Evolutionary conservation across 2,329 filamentous ascomycete genomes (phyloP).

Genomic region (Cordyceps fumosorosea): DNA sequence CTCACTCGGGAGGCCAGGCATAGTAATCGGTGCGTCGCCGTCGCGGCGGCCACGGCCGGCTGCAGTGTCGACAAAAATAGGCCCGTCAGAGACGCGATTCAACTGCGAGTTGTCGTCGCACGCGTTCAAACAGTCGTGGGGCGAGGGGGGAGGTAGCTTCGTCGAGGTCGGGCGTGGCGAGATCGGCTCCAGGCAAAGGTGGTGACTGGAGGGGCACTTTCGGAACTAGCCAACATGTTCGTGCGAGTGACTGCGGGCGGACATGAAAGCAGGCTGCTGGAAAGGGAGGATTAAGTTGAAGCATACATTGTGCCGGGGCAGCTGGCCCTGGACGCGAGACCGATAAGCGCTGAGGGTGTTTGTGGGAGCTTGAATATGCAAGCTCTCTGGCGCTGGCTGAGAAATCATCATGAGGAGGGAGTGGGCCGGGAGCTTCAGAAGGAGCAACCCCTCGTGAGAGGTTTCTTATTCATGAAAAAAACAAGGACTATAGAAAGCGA

Average conservation of each 20-base stretch:
- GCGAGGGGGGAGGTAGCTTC: constrained; percentile 12
- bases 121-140: not conserved
- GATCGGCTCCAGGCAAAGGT: constrained; percentile 30
- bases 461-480: not conserved
- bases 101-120: no score
- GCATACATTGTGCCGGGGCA: not conserved
- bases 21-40: constrained; percentile 25
- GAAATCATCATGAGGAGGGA: constrained; percentile 8
- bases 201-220: constrained; percentile 28
- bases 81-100: not conserved
- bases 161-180: constrained; percentile 21
- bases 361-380: not conserved
- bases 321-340: not conserved
- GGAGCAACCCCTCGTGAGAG: not conserved
- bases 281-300: not conserved
- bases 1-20: constrained; percentile 53
- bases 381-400: constrained; percentile 5
- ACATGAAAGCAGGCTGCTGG: not conserved
- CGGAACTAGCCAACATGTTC: constrained; percentile 37
- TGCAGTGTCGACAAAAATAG: not conserved
- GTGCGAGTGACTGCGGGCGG: constrained; percentile 8
- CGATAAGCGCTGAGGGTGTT: not conserved
- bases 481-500: not conserved
- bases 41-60: not conserved
- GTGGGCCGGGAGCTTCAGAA: constrained; percentile 1